Base-by-base conservation (phyloP, 2,329 filamentous ascomycete species). In the Arthrobotrys conoides region DNA sequence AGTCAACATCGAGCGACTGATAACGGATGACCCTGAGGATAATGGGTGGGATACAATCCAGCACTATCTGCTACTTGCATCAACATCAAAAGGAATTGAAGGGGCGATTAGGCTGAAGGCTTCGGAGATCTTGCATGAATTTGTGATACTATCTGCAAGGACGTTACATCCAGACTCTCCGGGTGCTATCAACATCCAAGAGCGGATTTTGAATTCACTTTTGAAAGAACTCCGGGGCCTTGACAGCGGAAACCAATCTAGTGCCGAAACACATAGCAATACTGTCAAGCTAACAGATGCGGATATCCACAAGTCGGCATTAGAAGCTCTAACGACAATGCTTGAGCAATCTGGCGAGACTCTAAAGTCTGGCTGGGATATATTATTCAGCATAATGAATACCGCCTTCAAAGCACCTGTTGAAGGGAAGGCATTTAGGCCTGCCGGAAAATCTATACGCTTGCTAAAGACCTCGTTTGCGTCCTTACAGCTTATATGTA, bases 401-500 rank as follows among this genome's bases (percentile, higher is more conserved):
- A 94, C 90, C 82, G 92, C 95, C 1, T 97, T 97, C 82, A 84
- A 91, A 48, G 66, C 65, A 38, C 75, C 80, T 30, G 66, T 65
- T 44, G 63, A 69, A 51, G 75, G 68, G 33, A 68, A 72, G 36
- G 46, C 51, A 5, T 72, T 65, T 30, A 33, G 63, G 14, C 75
- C 75, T 9, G 67, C 76, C 12, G 76, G 76, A 5, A 73, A 70
- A 51, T 79, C 81, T 44, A 79, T 77, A 48, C 80, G 80, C 24
- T 80, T 83, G 33, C 80, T 97, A 65, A 89, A 94, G 79, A 91
- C 93, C 16, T 92, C 95, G 0, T 99, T 99, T 84, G 92, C 90
- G 80, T 97, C 94, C 1, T 87, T 97, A 12, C 93, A 98, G 83
- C 89, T 99, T 2, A 92, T 99, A 55, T 97, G 94, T 84, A 97